A percentile compares a stretch with the other conserved stretches of the same genome.
These are phyloP conservation scores for Chalciporus sphaerocephalus DNA, from an alignment of 768 basidiomycete species.

Conservation along the genomic window DNA sequence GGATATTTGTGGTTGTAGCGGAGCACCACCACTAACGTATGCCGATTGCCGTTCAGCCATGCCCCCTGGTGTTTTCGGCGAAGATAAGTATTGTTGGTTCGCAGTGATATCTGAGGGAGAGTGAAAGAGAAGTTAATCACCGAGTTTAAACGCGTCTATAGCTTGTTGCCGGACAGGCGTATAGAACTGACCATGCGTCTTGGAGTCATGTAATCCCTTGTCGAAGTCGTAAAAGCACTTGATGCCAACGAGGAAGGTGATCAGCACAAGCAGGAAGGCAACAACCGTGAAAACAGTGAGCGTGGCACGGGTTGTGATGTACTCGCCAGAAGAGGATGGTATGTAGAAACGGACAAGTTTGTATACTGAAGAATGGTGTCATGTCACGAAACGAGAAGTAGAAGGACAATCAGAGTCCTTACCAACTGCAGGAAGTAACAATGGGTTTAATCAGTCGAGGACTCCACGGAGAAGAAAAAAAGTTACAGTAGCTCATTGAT, in stretches of 20 bases:
- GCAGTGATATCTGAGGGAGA: constrained; percentile 43
- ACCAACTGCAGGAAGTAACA: constrained; percentile 25
- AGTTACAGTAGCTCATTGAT: constrained; percentile 71
- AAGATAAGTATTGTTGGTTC: constrained; percentile 41
- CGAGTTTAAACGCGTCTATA: constrained; percentile 25
- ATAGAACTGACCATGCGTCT: constrained; percentile 65
- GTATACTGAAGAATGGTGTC: constrained; percentile 49
- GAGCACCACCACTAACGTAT: constrained; percentile 47
- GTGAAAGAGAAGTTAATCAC: constrained; percentile 31
- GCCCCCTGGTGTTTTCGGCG: constrained; percentile 37
- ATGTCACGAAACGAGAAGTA: constrained; percentile 2
- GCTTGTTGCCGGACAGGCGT: constrained; percentile 28
- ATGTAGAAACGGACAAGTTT: constrained; percentile 83
- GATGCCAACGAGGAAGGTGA: constrained; percentile 72
- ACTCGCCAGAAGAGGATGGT: constrained; percentile 49
- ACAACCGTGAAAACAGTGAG: constrained; percentile 77
- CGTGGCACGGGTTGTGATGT: constrained; percentile 72
- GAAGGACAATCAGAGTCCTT: constrained; percentile 3
- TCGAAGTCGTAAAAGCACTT: constrained; percentile 82
- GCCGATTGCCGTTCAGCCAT: constrained; percentile 46
- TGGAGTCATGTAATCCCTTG: constrained; percentile 68
- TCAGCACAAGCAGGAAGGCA: constrained; percentile 67
- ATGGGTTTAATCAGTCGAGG: constrained; percentile 3
- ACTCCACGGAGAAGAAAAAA: not conserved
- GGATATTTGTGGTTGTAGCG: constrained; percentile 62